These are phyloP conservation scores for Rhizoclosmatium globosum DNA, from an alignment of 192 early-diverging fungal genomes.

Conservation along the genomic window DNA sequence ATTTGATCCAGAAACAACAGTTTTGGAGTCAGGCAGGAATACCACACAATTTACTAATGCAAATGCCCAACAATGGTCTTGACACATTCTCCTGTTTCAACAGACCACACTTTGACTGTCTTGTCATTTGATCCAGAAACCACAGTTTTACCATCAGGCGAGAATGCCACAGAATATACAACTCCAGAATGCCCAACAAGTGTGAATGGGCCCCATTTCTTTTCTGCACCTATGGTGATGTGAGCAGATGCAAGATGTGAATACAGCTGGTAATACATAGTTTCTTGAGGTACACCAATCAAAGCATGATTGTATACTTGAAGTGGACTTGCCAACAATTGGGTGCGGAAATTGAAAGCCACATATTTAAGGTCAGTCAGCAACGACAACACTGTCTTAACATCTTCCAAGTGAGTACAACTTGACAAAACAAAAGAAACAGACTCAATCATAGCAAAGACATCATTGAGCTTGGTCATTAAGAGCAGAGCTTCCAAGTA, in stretches of 20 bases:
- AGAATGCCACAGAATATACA: slow-evolving; percentile 15
- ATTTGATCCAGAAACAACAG: slow-evolving; percentile 26
- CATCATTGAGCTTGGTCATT: neutral
- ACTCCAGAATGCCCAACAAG: slow-evolving; percentile 14
- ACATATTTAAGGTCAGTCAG: neutral
- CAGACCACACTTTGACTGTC: slow-evolving; percentile 32
- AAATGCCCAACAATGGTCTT: slow-evolving; percentile 15
- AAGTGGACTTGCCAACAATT: neutral
- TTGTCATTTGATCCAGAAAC: slow-evolving; percentile 31
- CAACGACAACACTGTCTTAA: neutral
- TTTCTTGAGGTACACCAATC: neutral
- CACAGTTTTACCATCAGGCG: slow-evolving; percentile 17
- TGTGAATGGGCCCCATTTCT: neutral
- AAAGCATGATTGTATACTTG: neutral
- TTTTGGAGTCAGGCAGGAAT: neutral
- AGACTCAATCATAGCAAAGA: neutral
- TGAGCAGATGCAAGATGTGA: neutral
- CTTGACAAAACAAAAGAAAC: too few relatives aligned
- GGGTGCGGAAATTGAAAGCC: neutral
- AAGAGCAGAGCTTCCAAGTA: neutral
- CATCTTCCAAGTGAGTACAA: neutral
- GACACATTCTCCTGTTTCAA: neutral
- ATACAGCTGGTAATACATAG: neutral
- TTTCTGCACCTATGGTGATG: neutral
- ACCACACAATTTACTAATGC: neutral